Conservation (phyloP, 148 eudicot species). For the Fagopyrum tataricum region DNA sequence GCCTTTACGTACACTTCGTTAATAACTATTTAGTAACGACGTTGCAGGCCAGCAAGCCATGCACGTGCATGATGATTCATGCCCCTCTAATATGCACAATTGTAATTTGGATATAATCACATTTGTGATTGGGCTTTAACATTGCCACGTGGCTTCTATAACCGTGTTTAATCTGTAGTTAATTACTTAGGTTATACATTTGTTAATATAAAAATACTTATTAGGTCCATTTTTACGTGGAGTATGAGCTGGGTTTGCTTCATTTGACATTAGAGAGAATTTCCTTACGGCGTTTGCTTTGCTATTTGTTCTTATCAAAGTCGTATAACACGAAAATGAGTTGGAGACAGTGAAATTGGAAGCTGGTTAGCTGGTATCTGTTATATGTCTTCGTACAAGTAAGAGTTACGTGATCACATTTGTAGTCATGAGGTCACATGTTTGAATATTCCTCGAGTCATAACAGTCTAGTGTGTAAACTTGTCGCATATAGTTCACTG, state of each 20-base stretch:
- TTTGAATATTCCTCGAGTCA: too few relatives aligned
- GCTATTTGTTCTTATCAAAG: not conserved
- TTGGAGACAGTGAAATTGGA: not conserved
- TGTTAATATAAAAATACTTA: not conserved
- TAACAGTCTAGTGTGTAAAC: too few relatives aligned
- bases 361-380: too few relatives aligned
- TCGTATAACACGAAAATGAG: not conserved
- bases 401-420: too few relatives aligned
- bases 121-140: not conserved
- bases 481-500: too few relatives aligned
- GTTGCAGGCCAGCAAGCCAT: conserved; percentile 7
- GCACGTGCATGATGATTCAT: not conserved
- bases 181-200: not conserved
- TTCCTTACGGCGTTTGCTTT: not conserved
- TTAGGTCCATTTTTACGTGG: not conserved
- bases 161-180: not conserved
- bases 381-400: too few relatives aligned
- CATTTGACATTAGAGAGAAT: not conserved
- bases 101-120: not conserved
- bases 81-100: not conserved
- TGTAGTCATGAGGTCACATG: too few relatives aligned
- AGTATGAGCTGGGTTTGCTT: not conserved
- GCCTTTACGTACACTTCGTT: conserved; percentile 7
- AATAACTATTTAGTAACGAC: not conserved
- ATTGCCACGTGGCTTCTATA: not conserved